Evolutionary conservation across 2,329 filamentous ascomycete species (phyloP), one percentile per base, ranked within the genome.

Genomic region (Alternaria arborescens): DNA sequence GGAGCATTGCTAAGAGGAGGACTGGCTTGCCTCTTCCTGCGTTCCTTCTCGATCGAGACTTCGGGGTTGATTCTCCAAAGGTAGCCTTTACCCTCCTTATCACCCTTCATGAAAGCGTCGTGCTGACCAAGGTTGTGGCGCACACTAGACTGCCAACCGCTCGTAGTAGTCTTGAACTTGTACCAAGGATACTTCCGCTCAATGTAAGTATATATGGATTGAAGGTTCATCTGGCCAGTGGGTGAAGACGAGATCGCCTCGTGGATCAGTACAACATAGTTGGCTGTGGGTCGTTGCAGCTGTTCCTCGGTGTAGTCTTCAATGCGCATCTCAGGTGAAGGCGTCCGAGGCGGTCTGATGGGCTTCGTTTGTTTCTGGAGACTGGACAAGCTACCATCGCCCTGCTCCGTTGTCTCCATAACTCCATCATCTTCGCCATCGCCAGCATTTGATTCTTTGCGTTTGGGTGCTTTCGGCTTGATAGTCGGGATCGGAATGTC

Each of bases 291-390:
- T 77, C 92, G 91, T 59, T 88, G 87, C 52, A 93, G 82, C 78
- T 93, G 89, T 71, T 93, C 91, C 36, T 89, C 87, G 1, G 90
- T 92, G 74, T 90, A 84, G 69, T 90, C 89, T 52, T 85, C 85
- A 42, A 86, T 82, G 12, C 86, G 84, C 77, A 88, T 88, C 66
- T 87, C 85, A 1, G 88, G 88, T 8, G 87, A 89, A 1, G 86
- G 87, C 16, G 87, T 88, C 41, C 83, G 82, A 24, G 84, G 84
- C 11, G 78, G 77, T 47, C 76, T 77, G 48, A 67, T 67, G 18
- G 83, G 82, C 65, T 87, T 87, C 60, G 82, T 78, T 38, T 78
- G 74, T 53, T 80, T 81, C 58, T 75, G 78, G 28, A 85, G 84
- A 47, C 82, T 80, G 4, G 64, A 41, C 20, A 67, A 48, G 14